Evolutionary conservation across 768 basidiomycete genomes (phyloP).

Genomic region (Galerina sulciceps): DNA sequence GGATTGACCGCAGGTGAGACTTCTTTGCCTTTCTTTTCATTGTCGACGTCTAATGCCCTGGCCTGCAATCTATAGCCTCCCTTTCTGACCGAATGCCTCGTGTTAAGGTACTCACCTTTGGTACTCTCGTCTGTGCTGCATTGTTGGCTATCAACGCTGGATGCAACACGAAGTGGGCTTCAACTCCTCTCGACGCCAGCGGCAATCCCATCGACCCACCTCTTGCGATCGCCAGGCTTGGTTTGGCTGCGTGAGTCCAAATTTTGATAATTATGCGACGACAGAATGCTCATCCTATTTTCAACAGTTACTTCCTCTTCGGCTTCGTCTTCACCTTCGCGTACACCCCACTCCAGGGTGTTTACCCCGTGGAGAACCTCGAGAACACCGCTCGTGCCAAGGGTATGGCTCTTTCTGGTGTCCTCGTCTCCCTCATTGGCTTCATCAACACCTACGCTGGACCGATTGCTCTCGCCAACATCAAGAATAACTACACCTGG

Average conservation of each 20-base stretch:
- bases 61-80: neutral
- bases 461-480: slow-evolving; percentile 36
- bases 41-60: neutral
- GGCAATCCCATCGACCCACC: neutral
- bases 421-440: neutral
- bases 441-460: slow-evolving; percentile 57
- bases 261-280: neutral
- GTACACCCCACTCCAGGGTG: slow-evolving; percentile 63
- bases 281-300: neutral
- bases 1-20: neutral
- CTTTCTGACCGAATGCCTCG: slow-evolving; percentile 2
- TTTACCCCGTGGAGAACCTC: slow-evolving; percentile 60
- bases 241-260: neutral
- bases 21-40: neutral
- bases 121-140: slow-evolving; percentile 41
- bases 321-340: slow-evolving; percentile 57
- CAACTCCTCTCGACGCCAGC: neutral
- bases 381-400: slow-evolving; percentile 56
- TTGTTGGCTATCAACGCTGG: slow-evolving; percentile 46
- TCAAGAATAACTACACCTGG: slow-evolving; percentile 3
- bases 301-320: slow-evolving; percentile 40
- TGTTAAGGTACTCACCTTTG: slow-evolving; percentile 34
- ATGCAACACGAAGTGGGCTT: slow-evolving; percentile 9
- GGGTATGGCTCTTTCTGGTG: slow-evolving; percentile 57
- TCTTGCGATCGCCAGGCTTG: neutral